Evolutionary conservation across 305 asterid genomes (phyloP).

Genomic region (Fraxinus angustifolia): DNA sequence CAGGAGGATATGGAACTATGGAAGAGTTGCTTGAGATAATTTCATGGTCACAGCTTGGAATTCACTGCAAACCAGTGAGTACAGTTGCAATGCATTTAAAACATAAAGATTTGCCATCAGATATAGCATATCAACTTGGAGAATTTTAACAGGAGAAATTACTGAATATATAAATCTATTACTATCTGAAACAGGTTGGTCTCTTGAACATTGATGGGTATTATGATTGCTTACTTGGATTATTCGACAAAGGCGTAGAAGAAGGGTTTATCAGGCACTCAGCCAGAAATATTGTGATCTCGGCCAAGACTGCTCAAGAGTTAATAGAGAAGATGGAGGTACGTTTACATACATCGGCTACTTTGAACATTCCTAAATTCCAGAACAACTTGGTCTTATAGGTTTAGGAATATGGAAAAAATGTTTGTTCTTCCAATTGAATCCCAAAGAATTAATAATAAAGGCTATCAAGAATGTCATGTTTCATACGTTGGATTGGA

Average conservation of each 20-base stretch:
- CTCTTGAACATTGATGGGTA: constrained; percentile 62
- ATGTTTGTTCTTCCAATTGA: not conserved
- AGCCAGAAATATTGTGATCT: constrained; percentile 52
- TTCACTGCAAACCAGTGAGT: constrained; percentile 66
- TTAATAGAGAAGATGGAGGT: constrained; percentile 64
- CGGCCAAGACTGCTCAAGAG: constrained; percentile 52
- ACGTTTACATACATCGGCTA: not conserved
- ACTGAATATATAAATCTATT: not conserved
- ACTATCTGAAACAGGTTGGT: constrained; percentile 45
- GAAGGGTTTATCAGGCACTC: constrained; percentile 59
- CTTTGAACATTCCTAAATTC: not conserved
- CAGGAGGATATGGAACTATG: constrained; percentile 78
- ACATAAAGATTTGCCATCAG: not conserved
- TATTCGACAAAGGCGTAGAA: constrained; percentile 65
- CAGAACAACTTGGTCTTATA: not conserved
- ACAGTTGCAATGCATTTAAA: not conserved
- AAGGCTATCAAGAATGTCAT: not conserved
- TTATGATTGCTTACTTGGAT: constrained; percentile 53
- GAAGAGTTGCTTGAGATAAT: constrained; percentile 72
- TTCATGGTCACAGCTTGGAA: constrained; percentile 73
- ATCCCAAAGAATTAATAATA: not conserved
- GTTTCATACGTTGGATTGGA: not conserved
- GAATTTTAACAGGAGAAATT: not conserved
- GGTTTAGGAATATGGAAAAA: not conserved
- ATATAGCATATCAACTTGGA: not conserved